phyloP scores from a whole-genome alignment of 73 alveolate genomes.

The Stentor coeruleus region DNA sequence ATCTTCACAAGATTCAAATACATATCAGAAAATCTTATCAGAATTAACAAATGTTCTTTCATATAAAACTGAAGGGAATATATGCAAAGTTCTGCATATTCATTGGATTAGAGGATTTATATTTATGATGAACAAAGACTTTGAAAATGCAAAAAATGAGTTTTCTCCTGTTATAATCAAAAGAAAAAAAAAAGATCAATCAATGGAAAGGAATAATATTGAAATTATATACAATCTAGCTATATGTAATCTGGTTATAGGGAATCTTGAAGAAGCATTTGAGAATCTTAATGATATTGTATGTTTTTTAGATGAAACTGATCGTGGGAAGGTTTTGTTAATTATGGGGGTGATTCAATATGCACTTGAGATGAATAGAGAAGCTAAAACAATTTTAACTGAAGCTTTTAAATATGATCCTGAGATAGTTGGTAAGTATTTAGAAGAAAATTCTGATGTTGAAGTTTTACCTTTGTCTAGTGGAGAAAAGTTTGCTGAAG shows the following conservation, averaged over 20 bases:
- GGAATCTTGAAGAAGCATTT: neutral
- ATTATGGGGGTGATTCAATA: neutral
- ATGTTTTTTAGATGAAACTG: neutral
- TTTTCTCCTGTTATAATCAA: conserved; percentile 34
- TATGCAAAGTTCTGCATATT: conserved; percentile 34
- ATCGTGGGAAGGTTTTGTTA: neutral
- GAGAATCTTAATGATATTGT: neutral
- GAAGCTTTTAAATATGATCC: conserved; percentile 34
- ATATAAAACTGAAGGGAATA: conserved; percentile 31
- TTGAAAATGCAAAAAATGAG: conserved; percentile 45
- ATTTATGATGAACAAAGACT: conserved; percentile 34
- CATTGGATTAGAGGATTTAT: conserved; percentile 40
- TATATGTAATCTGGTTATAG: neutral
- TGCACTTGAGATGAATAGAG: neutral
- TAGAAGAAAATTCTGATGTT: conserved; percentile 19
- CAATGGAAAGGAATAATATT: conserved; percentile 34
- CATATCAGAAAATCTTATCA: neutral
- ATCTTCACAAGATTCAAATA: neutral
- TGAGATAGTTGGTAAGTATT: conserved; percentile 35
- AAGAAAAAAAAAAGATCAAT: neutral
- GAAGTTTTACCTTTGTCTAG: conserved; percentile 22
- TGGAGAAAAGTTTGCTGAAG: conserved; percentile 14
- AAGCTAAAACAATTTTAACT: conserved; percentile 22
- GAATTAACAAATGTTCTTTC: neutral
- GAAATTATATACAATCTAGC: conserved; percentile 23